Evolutionary conservation across 805 yeast genomes (phyloP).

Genomic region (Ogataea methylovora): DNA sequence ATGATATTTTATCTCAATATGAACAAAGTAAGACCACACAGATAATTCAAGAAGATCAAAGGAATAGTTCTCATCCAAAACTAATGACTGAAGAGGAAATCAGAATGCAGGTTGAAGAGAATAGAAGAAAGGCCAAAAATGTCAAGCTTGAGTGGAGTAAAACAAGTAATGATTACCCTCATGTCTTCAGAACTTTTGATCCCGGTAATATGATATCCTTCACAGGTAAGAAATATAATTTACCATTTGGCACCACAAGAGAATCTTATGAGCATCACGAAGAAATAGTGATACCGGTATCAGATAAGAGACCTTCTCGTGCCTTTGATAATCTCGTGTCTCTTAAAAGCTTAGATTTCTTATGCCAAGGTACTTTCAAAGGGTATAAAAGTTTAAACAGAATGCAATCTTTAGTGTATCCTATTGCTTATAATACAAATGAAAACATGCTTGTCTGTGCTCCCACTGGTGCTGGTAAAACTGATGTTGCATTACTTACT

Average conservation of each 20-base stretch:
- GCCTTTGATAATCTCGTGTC: conserved; percentile 44
- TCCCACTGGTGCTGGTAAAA: conserved; percentile 97
- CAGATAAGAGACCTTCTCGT: conserved; percentile 38
- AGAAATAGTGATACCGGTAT: conserved; percentile 76
- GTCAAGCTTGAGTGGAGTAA: conserved; percentile 39
- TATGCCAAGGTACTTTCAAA: conserved; percentile 80
- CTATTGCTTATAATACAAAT: conserved; percentile 86
- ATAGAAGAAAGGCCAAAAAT: conserved; percentile 41
- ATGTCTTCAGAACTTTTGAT: conserved; percentile 70
- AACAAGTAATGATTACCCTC: conserved; percentile 60
- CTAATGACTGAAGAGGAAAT: conserved; percentile 50
- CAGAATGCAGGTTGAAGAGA: conserved; percentile 42
- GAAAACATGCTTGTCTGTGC: conserved; percentile 96
- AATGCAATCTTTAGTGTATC: conserved; percentile 86
- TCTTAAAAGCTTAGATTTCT: conserved; percentile 58
- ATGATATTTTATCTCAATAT: conserved; percentile 13
- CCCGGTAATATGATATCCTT: conserved; percentile 66
- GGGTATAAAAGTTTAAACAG: conserved; percentile 72
- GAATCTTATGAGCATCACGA: conserved; percentile 50
- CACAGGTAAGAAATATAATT: conserved; percentile 69
- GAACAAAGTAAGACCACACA: conserved; percentile 1
- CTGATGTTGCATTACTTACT: conserved; percentile 83
- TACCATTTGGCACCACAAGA: conserved; percentile 79
- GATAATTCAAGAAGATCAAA: not conserved
- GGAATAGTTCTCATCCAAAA: not conserved